phyloP scores from a whole-genome alignment of 257 asterid species.

The Solanum sitiens region DNA sequence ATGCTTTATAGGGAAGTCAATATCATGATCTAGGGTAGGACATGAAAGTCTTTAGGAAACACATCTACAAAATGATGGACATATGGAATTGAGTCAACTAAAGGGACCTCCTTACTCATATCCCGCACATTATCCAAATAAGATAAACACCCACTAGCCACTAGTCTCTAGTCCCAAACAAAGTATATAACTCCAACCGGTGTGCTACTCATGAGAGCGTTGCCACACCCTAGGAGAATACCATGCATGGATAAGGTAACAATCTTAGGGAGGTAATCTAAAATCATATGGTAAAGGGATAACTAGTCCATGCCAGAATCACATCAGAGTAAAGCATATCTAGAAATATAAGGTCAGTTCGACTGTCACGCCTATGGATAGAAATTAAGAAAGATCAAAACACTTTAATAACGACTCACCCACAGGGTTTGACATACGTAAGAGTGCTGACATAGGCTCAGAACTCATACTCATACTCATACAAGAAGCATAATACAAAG shows the following conservation, averaged over 20 bases:
- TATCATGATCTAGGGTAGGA: neutral
- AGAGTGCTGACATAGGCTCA: rapidly evolving
- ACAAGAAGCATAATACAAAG: too few relatives aligned
- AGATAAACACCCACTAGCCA: neutral
- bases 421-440: neutral
- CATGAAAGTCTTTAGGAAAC: neutral
- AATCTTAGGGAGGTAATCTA: neutral
- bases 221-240: neutral
- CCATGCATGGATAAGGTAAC: neutral
- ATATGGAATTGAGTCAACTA: neutral
- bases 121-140: neutral
- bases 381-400: neutral
- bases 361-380: neutral
- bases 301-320: neutral
- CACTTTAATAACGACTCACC: neutral
- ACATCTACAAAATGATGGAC: too few relatives aligned
- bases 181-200: too few relatives aligned
- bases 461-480: too few relatives aligned
- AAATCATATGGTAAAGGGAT: neutral
- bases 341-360: neutral
- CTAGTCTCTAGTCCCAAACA: neutral
- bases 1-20: too few relatives aligned
- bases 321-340: neutral
- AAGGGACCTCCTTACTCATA: neutral
- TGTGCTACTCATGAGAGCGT: neutral